A percentile compares a stretch with the other conserved stretches of the same genome.
Conservation (phyloP, 495 filamentous ascomycete genomes). For the Penicillium waksmanii region DNA sequence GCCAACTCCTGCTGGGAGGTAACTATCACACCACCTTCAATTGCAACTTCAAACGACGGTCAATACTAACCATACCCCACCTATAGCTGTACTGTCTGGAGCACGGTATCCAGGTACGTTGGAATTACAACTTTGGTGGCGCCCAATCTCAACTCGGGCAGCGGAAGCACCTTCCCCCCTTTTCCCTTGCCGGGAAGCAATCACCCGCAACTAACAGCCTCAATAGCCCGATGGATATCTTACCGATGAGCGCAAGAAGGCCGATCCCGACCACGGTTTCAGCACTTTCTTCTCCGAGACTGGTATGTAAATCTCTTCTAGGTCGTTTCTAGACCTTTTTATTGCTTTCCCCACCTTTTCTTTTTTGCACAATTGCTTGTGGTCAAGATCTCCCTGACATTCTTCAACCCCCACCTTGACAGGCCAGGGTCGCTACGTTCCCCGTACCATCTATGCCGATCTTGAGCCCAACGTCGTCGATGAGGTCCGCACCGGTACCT, state of each 20-base stretch:
- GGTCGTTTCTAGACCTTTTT: slow-evolving; percentile 10
- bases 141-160: slow-evolving; percentile 23
- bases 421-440: slow-evolving; percentile 99
- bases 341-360: slow-evolving; percentile 12
- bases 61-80: slow-evolving; percentile 31
- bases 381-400: slow-evolving; percentile 19
- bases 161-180: slow-evolving; percentile 16
- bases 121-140: slow-evolving; percentile 19
- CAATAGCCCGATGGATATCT: slow-evolving; percentile 94
- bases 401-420: slow-evolving; percentile 23
- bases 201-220: slow-evolving; percentile 28
- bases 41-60: slow-evolving; percentile 14
- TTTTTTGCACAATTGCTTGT: slow-evolving; percentile 2
- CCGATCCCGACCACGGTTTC: slow-evolving; percentile 94
- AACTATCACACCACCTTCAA: slow-evolving; percentile 27
- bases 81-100: slow-evolving; percentile 97
- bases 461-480: slow-evolving; percentile 99
- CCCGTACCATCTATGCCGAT: slow-evolving; percentile 99
- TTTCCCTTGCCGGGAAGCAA: slow-evolving; percentile 24
- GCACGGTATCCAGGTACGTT: slow-evolving; percentile 95
- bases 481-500: slow-evolving; percentile 96
- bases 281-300: slow-evolving; percentile 99
- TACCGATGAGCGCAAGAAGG: slow-evolving; percentile 97
- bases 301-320: slow-evolving; percentile 58
- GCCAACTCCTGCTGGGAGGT: slow-evolving; percentile 99